Conservation (phyloP, 2,329 filamentous ascomycete genomes). For the Neofusicoccum sp. region DNA sequence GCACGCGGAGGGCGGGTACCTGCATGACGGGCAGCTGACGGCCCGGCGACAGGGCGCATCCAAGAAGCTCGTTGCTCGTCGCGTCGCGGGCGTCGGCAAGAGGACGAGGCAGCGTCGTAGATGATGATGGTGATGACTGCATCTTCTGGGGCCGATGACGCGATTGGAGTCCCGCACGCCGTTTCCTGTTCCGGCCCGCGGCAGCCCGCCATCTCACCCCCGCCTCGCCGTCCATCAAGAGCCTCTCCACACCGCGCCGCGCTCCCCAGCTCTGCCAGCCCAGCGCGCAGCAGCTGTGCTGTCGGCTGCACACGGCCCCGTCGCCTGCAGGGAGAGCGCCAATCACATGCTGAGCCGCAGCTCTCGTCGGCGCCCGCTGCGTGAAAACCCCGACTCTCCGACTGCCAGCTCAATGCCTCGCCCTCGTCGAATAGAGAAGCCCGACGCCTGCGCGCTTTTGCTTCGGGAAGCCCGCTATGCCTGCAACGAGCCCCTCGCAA, state of each 20-base stretch:
- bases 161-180: slow-evolving; percentile 1
- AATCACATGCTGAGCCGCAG: background rate
- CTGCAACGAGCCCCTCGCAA: background rate
- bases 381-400: background rate
- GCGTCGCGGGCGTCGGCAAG: background rate
- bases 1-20: too few species aligned
- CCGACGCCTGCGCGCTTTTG: background rate
- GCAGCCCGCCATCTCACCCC: background rate
- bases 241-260: background rate
- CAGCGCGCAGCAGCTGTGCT: too few species aligned
- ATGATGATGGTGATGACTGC: background rate
- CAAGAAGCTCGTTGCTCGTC: background rate
- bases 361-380: background rate
- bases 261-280: too few species aligned
- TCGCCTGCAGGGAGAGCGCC: too few species aligned
- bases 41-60: too few species aligned
- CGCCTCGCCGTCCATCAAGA: background rate
- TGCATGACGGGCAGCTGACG: too few species aligned
- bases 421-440: background rate
- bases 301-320: too few species aligned
- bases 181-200: background rate
- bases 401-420: background rate
- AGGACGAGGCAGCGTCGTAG: background rate
- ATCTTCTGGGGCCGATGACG: slow-evolving; percentile 9
- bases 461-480: background rate